Percentiles rank a stretch among this genome's conserved stretches.
These are phyloP conservation scores for Lentinula boryana DNA, from an alignment of 768 basidiomycete species.

Conservation along the genomic window DNA sequence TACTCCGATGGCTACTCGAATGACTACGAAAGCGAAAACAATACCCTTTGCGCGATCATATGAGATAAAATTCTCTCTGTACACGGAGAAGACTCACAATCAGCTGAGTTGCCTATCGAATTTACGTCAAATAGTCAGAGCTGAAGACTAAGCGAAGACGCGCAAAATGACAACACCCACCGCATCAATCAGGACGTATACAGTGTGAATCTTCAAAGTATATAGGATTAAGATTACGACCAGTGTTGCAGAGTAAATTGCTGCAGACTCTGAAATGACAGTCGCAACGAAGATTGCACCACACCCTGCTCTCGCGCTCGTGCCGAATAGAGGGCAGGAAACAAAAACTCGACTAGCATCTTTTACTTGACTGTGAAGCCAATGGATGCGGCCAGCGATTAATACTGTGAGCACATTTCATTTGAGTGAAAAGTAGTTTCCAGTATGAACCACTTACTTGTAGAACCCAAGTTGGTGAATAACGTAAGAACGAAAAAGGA, in stretches of 20 bases:
- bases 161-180: background rate
- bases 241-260: conserved; percentile 1
- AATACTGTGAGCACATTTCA: background rate
- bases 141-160: background rate
- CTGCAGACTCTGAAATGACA: conserved; percentile 1
- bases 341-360: background rate
- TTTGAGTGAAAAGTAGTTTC: background rate
- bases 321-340: background rate
- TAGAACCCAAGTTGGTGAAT: background rate
- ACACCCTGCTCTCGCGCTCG: background rate
- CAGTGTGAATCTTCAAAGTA: background rate
- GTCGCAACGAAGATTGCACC: background rate
- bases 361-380: background rate
- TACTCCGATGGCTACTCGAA: conserved; percentile 1
- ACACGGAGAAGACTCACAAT: background rate
- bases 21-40: background rate
- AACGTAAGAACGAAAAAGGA: background rate
- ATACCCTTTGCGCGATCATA: background rate
- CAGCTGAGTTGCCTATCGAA: background rate
- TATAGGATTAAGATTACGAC: background rate
- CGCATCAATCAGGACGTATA: background rate
- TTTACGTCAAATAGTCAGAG: background rate
- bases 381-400: background rate
- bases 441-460: background rate
- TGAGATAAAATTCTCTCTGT: background rate